Percentiles rank a stretch among this genome's conserved stretches.
Conservation (phyloP, 2,329 filamentous ascomycete genomes). For the Calonectria multiphialidica region DNA sequence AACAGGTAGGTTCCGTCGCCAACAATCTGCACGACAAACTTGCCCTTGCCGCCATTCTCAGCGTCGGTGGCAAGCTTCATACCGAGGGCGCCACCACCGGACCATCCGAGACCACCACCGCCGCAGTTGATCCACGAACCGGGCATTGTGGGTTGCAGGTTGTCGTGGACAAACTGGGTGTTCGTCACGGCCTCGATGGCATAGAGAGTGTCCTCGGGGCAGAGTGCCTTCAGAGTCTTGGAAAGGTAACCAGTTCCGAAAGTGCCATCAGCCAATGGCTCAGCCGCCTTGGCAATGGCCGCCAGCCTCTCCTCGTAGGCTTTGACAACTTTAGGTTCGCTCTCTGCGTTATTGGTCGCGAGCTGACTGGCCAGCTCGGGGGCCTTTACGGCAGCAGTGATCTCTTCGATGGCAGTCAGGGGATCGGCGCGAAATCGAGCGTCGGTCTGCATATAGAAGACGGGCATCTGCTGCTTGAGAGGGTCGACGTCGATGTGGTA, state of each 20-base stretch:
- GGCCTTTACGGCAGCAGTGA: slow-evolving; percentile 71
- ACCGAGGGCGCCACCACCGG: slow-evolving; percentile 79
- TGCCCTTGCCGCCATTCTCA: slow-evolving; percentile 55
- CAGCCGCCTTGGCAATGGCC: slow-evolving; percentile 66
- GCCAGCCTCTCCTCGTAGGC: slow-evolving; percentile 70
- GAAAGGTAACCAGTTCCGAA: slow-evolving; percentile 56
- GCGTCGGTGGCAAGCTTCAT: slow-evolving; percentile 76
- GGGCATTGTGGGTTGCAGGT: slow-evolving; percentile 75
- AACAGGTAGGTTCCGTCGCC: slow-evolving; percentile 70
- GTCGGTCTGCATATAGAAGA: slow-evolving; percentile 77
- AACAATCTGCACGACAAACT: slow-evolving; percentile 67
- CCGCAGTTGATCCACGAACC: slow-evolving; percentile 87
- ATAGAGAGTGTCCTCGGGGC: slow-evolving; percentile 72
- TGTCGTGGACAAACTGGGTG: slow-evolving; percentile 75
- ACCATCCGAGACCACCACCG: slow-evolving; percentile 85
- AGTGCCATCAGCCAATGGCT: slow-evolving; percentile 70
- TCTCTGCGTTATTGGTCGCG: slow-evolving; percentile 27
- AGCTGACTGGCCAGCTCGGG: slow-evolving; percentile 56
- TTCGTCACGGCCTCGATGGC: slow-evolving; percentile 85
- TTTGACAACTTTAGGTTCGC: slow-evolving; percentile 62
- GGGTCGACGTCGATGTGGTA: slow-evolving; percentile 77
- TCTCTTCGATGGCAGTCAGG: slow-evolving; percentile 74
- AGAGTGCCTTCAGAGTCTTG: slow-evolving; percentile 46
- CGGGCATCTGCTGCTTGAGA: slow-evolving; percentile 78
- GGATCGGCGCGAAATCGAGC: slow-evolving; percentile 77